phyloP scores from a whole-genome alignment of 2,329 filamentous ascomycete species.

The Neurospora sp. region DNA sequence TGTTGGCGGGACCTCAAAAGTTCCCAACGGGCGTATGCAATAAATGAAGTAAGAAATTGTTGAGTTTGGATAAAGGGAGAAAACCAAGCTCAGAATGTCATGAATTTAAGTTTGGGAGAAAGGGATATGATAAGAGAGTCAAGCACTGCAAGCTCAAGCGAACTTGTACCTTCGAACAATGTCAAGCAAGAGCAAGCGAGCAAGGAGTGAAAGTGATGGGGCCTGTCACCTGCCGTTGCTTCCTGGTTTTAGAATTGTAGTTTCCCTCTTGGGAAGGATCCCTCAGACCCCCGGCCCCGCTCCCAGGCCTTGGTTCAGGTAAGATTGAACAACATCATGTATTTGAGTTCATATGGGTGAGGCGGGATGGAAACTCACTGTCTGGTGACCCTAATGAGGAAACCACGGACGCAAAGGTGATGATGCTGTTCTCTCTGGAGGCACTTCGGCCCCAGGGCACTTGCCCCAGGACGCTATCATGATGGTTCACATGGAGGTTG shows the following conservation, averaged over 20 bases:
- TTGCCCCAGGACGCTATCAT: background rate
- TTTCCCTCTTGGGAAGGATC: background rate
- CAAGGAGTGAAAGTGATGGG: background rate
- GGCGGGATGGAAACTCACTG: background rate
- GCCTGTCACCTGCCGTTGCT: background rate
- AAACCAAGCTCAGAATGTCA: too few species aligned
- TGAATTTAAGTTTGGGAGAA: too few species aligned
- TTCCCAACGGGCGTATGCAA: background rate
- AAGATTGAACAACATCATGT: too few species aligned
- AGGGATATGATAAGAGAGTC: too few species aligned
- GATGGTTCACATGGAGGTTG: background rate
- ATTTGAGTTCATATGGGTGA: background rate
- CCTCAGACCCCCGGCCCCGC: background rate
- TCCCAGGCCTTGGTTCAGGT: background rate
- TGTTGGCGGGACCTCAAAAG: background rate
- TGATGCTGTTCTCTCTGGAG: background rate
- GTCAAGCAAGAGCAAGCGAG: background rate
- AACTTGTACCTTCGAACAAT: background rate
- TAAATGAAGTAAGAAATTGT: background rate
- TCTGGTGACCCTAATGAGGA: background rate
- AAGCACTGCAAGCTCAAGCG: background rate
- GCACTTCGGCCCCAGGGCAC: background rate
- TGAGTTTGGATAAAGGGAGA: too few species aligned
- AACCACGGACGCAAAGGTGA: background rate
- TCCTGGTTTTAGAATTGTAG: background rate